Conservation (phyloP, 768 basidiomycete genomes). For the Hysterangium stoloniferum region DNA sequence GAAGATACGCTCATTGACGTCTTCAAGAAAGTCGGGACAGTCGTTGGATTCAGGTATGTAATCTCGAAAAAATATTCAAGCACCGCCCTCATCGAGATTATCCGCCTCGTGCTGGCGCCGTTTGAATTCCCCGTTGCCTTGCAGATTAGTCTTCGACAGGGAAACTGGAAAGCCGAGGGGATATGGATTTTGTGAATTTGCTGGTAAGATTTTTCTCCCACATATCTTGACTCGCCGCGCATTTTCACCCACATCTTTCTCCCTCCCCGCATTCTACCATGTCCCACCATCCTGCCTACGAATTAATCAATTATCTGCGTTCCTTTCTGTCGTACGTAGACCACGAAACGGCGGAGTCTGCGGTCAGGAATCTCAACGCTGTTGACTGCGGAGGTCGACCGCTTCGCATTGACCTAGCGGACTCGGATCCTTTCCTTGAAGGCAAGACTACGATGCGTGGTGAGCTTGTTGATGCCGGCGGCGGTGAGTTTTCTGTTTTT, state of each 20-base stretch:
- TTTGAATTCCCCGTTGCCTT: slow-evolving; percentile 2
- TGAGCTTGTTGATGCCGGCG: slow-evolving; percentile 65
- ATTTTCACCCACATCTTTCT: slow-evolving; percentile 8
- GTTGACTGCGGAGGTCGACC: slow-evolving; percentile 88
- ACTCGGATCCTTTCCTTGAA: slow-evolving; percentile 87
- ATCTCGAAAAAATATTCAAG: neutral
- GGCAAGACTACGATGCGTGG: slow-evolving; percentile 84
- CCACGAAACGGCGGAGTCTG: slow-evolving; percentile 91
- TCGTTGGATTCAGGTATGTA: slow-evolving; percentile 74
- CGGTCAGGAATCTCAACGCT: slow-evolving; percentile 93
- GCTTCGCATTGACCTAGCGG: slow-evolving; percentile 88
- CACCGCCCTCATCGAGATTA: neutral
- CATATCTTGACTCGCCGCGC: neutral
- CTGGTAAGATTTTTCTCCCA: slow-evolving; percentile 59
- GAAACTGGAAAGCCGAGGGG: slow-evolving; percentile 94
- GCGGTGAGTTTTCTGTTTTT: slow-evolving; percentile 8
- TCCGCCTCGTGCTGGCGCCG: neutral
- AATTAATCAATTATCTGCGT: slow-evolving; percentile 22
- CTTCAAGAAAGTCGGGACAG: slow-evolving; percentile 83
- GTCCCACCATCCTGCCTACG: slow-evolving; percentile 17
- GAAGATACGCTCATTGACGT: slow-evolving; percentile 86
- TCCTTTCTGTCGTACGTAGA: slow-evolving; percentile 35
- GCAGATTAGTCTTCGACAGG: slow-evolving; percentile 79
- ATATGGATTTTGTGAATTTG: slow-evolving; percentile 91
- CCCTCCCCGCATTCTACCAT: slow-evolving; percentile 8